Evolutionary conservation across 208 protist genomes (phyloP).

Genomic region (Borovskyia barvae): DNA sequence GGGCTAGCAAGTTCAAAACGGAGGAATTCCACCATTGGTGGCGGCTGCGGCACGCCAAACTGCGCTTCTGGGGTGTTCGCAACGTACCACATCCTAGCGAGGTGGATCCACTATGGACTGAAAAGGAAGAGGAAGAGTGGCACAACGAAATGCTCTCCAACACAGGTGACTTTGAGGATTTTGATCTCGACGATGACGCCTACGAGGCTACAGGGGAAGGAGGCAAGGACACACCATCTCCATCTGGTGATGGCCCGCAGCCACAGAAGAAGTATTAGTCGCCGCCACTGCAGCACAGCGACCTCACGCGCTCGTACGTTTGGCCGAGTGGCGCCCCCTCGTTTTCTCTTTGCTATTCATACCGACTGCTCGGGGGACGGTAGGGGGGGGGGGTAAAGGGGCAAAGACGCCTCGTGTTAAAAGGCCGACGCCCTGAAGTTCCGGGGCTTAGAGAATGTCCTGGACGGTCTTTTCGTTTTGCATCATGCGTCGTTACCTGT

Average conservation of each 20-base stretch:
- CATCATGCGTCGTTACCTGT: too few species aligned
- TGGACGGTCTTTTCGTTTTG: too few species aligned
- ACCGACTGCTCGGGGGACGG: too few species aligned
- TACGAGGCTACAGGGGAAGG: constrained; percentile 67
- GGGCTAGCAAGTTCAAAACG: constrained; percentile 91
- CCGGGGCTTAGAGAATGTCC: too few species aligned
- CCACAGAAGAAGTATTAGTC: constrained; percentile 33
- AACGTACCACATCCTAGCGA: constrained; percentile 92
- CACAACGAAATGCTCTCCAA: constrained; percentile 89
- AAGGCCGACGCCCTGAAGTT: too few species aligned
- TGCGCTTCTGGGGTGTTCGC: constrained; percentile 89
- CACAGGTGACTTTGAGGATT: constrained; percentile 85
- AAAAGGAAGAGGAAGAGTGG: constrained; percentile 92
- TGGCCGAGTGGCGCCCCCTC: too few species aligned
- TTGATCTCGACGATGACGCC: constrained; percentile 79
- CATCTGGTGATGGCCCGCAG: constrained; percentile 16
- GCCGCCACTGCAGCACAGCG: too few species aligned
- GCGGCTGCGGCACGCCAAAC: constrained; percentile 86
- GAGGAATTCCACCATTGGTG: constrained; percentile 93
- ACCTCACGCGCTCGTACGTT: too few species aligned
- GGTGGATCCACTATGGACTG: constrained; percentile 88
- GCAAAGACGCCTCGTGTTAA: too few species aligned
- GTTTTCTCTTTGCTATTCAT: too few species aligned
- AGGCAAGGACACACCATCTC: constrained; percentile 16
- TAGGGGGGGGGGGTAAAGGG: too few species aligned